phyloP scores from a whole-genome alignment of 2,329 filamentous ascomycete species.

The Bipolaris victoriae region DNA sequence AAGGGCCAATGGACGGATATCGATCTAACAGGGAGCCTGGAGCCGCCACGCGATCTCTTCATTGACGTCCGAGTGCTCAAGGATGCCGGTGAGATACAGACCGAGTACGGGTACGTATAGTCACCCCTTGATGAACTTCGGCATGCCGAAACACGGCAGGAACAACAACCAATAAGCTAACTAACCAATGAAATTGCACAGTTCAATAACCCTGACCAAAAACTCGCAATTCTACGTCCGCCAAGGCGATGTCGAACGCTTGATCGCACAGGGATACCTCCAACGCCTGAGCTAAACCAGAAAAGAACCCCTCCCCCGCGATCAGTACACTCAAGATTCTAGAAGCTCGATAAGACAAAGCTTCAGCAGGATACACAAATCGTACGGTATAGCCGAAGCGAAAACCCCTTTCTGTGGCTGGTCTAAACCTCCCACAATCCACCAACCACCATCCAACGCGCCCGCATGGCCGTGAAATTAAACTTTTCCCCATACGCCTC shows the following conservation, averaged over 20 bases:
- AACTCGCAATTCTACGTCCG: constrained; percentile 98
- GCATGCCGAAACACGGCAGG: not conserved
- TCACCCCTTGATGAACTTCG: not conserved
- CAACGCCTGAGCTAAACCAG: constrained; percentile 77
- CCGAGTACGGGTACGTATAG: constrained; percentile 86
- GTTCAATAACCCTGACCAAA: constrained; percentile 93
- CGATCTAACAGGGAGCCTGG: constrained; percentile 89
- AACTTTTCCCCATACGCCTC: not conserved
- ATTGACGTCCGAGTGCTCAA: constrained; percentile 96
- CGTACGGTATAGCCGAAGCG: not conserved
- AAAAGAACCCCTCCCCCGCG: not conserved
- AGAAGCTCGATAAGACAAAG: not conserved
- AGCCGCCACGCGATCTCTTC: constrained; percentile 93
- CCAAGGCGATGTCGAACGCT: constrained; percentile 90
- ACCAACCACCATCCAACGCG: not conserved
- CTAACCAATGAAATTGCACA: constrained; percentile 45
- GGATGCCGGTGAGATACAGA: constrained; percentile 98
- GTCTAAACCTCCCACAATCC: not conserved
- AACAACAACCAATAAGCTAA: not conserved
- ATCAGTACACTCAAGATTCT: not conserved
- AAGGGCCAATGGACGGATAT: constrained; percentile 99
- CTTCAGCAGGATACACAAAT: not conserved
- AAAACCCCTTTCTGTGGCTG: not conserved
- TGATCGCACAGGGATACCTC: constrained; percentile 94
- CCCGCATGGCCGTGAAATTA: not conserved